phyloP scores from a whole-genome alignment of 2,329 filamentous ascomycete species.

The Epicoccum nigrum region DNA sequence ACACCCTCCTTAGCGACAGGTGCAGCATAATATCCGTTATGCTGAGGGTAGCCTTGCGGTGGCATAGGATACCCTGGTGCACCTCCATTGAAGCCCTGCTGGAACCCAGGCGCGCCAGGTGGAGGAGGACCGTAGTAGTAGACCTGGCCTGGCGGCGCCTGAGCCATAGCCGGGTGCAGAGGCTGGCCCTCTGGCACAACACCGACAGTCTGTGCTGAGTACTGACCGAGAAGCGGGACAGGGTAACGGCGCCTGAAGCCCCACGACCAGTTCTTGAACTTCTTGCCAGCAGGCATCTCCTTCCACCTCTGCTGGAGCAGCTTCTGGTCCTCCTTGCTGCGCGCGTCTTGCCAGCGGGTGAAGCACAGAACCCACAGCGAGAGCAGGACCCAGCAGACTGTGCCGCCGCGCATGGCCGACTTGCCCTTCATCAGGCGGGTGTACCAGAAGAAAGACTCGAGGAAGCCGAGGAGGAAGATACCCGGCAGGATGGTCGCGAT shows the following conservation, averaged over 20 bases:
- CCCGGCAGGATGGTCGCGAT: slow-evolving; percentile 34
- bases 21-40: slow-evolving; percentile 25
- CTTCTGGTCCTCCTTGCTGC: slow-evolving; percentile 40
- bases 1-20: slow-evolving; percentile 22
- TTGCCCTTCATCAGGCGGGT: slow-evolving; percentile 43
- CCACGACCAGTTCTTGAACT: slow-evolving; percentile 44
- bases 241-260: slow-evolving; percentile 41
- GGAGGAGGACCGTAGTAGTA: slow-evolving; percentile 34
- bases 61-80: slow-evolving; percentile 19
- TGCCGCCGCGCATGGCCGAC: slow-evolving; percentile 39
- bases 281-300: slow-evolving; percentile 30
- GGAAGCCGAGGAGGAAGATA: slow-evolving; percentile 41
- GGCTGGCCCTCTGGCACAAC: slow-evolving; percentile 37
- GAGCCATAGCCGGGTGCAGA: slow-evolving; percentile 31
- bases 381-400: slow-evolving; percentile 39
- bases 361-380: slow-evolving; percentile 41
- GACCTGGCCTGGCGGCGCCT: slow-evolving; percentile 26
- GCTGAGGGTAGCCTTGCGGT: slow-evolving; percentile 24
- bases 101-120: slow-evolving; percentile 29
- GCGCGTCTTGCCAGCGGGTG: slow-evolving; percentile 39
- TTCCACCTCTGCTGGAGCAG: slow-evolving; percentile 40
- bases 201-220: slow-evolving; percentile 36
- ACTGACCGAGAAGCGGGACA: slow-evolving; percentile 38
- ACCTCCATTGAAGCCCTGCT: slow-evolving; percentile 25
- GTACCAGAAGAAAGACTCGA: slow-evolving; percentile 46